Base-by-base conservation (phyloP, 2,329 filamentous ascomycete genomes). In the Ophiostoma perfectum region DNA sequence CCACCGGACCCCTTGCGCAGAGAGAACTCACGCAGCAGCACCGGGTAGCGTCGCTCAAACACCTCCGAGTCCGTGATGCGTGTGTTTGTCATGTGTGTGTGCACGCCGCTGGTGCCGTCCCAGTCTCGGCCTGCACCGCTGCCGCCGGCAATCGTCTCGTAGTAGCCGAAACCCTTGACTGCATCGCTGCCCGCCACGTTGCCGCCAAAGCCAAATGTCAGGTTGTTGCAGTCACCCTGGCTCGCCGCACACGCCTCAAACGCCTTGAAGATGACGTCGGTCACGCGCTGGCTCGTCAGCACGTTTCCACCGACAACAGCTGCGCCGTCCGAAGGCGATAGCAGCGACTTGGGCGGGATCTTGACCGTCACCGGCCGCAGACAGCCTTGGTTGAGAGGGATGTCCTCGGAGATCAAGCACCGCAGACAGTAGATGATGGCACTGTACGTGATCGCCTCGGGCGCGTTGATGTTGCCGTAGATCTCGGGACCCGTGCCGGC, bases 341-440 rank as follows among this genome's bases (percentile, higher is more conserved):
- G 84, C 75, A 95, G 89, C 11, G 86, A 89, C 72, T 86, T 86
- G 7, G 86, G 84, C 0, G 91, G 90, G 66, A 94, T 92, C 64
- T 82, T 81, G 74, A 95, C 89, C 67, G 87, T 83, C 73, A 95
- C 90, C 0, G 92, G 91, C 65, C 86, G 86, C 2, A 95, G 81
- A 72, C 92, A 96, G 72, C 92, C 92, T 78, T 96, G 92, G 79
- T 96, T 96, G 4, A 96, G 83, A 0, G 92, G 92, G 14, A 96
- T 93, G 73, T 94, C 90, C 72, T 91, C 86, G 49, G 85, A 88
- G 73, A 96, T 92, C 69, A 96, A 83, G 74, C 88, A 91, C 63
- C 92, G 87, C 12, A 96, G 82, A 73, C 90, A 92, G 81, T 96
- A 96, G 75, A 95, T 94, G 75, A 95, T 93, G 65, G 91, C 91